These are phyloP conservation scores for Tetracentron sinense DNA, from an alignment of 164 flowering plant species.

Conservation along the genomic window DNA sequence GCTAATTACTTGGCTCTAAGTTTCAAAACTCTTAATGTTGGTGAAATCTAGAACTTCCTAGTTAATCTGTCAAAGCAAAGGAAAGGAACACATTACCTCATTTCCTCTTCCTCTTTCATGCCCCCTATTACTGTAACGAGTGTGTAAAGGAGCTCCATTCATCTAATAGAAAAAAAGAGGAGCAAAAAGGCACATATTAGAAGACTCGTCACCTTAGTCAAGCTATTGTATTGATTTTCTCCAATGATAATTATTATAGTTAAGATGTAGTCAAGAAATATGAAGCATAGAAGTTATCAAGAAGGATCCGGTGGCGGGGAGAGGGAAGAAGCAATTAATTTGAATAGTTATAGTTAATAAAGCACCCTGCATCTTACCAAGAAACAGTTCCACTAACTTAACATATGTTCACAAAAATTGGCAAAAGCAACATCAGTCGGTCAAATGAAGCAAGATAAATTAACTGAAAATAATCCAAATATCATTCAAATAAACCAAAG, in stretches of 20 bases:
- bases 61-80: background rate
- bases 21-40: background rate
- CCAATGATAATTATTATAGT: background rate
- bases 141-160: slow-evolving; percentile 46
- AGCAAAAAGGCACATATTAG: background rate
- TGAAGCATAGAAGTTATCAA: too few species aligned
- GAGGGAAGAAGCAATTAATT: too few species aligned
- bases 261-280: too few species aligned
- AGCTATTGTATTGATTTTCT: background rate
- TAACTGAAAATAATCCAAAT: too few species aligned
- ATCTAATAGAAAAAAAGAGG: slow-evolving; percentile 26
- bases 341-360: too few species aligned
- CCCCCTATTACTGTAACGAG: slow-evolving; percentile 45
- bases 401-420: too few species aligned
- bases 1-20: background rate
- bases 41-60: background rate
- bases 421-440: too few species aligned
- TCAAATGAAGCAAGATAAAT: too few species aligned
- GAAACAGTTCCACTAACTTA: too few species aligned
- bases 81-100: slow-evolving; percentile 43
- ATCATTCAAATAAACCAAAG: too few species aligned
- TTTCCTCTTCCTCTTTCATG: slow-evolving; percentile 65
- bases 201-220: background rate
- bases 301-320: too few species aligned
- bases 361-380: too few species aligned